Percentiles rank a stretch among this genome's conserved stretches.
Evolutionary conservation across 106 monocot species (phyloP).

Genomic region (Apostasia shenzhenica): DNA sequence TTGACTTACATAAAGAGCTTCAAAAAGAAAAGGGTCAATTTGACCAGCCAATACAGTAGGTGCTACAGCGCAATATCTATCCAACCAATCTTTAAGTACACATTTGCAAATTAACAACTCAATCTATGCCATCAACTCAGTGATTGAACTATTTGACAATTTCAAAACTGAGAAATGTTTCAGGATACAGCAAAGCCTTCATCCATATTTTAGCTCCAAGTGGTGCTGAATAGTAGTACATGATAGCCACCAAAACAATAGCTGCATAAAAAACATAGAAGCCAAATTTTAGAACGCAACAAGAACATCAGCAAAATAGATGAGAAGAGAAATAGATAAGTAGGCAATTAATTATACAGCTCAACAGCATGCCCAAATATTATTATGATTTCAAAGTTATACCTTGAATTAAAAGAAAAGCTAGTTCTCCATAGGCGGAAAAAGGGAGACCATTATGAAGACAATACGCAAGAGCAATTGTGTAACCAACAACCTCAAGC

Average conservation of each 20-base stretch:
- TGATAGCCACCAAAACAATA: constrained; percentile 71
- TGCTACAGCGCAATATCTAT: constrained; percentile 88
- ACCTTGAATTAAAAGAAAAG: constrained; percentile 92
- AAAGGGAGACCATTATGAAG: constrained; percentile 87
- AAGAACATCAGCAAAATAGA: neutral
- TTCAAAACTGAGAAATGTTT: neutral
- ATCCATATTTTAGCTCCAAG: constrained; percentile 52
- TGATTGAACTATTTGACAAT: too few species aligned
- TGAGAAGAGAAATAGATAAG: neutral
- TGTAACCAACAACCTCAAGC: constrained; percentile 92
- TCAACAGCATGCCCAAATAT: neutral
- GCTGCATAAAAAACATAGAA: constrained; percentile 44
- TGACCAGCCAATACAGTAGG: constrained; percentile 80
- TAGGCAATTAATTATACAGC: neutral
- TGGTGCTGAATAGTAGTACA: constrained; percentile 80
- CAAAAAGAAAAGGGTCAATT: constrained; percentile 84
- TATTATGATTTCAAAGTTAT: constrained; percentile 3
- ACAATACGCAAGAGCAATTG: constrained; percentile 94
- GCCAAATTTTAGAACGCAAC: neutral
- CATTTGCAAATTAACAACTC: neutral
- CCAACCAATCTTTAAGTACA: constrained; percentile 25
- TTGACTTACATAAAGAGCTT: constrained; percentile 85
- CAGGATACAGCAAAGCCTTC: constrained; percentile 85
- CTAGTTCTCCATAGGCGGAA: constrained; percentile 90
- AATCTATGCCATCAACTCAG: too few species aligned